Percentiles rank a stretch among this genome's conserved stretches.
Conservation (phyloP, 2,329 filamentous ascomycete genomes). For the Botryotinia convoluta region DNA sequence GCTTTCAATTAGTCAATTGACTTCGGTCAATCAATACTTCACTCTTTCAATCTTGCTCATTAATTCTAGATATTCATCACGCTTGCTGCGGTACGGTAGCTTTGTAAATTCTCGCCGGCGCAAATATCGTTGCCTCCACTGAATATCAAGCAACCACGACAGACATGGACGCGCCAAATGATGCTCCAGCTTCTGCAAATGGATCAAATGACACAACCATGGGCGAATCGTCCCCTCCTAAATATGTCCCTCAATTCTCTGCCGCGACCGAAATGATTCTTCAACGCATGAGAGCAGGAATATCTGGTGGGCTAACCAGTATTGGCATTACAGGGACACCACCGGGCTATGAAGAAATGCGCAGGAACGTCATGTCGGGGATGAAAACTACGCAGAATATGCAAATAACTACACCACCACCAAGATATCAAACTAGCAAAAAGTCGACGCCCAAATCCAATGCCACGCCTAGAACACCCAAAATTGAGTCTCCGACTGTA, state of each 20-base stretch:
- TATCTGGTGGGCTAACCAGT: conserved; percentile 28
- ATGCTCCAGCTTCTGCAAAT: conserved; percentile 26
- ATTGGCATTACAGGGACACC: conserved; percentile 35
- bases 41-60: conserved; percentile 4
- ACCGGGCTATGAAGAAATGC: conserved; percentile 39
- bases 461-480: conserved; percentile 24
- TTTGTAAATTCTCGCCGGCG: conserved; percentile 23
- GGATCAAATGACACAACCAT: conserved; percentile 12
- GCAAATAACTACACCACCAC: conserved; percentile 34
- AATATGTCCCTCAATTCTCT: conserved; percentile 40
- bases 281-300: conserved; percentile 38
- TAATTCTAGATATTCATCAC: conserved; percentile 14
- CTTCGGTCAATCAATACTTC: conserved; percentile 25
- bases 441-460: conserved; percentile 22
- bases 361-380: conserved; percentile 37
- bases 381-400: conserved; percentile 41
- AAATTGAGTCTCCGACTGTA: conserved; percentile 27
- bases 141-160: conserved; percentile 22
- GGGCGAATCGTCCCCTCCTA: conserved; percentile 32
- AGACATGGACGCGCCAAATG: conserved; percentile 34
- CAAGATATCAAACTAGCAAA: conserved; percentile 22
- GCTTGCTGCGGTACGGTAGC: conserved; percentile 2
- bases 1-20: conserved; percentile 23
- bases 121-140: conserved; percentile 19
- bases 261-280: conserved; percentile 41